These are phyloP conservation scores for Leptographium procerum DNA, from an alignment of 2,329 filamentous ascomycete genomes.

Conservation along the genomic window DNA sequence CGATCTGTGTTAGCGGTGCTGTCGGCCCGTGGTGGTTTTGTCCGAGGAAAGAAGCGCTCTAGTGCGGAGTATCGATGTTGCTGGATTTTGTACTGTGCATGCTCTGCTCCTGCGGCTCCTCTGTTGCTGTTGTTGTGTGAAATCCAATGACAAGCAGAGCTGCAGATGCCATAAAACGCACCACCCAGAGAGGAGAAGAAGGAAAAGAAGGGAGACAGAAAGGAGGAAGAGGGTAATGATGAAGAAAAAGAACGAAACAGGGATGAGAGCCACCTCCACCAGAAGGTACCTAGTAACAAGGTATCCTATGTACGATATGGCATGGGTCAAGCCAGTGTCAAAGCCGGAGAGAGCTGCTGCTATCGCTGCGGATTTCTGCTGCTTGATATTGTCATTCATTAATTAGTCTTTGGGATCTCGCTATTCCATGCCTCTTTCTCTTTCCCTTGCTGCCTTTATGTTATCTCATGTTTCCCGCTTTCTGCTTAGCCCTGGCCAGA, in stretches of 20 bases:
- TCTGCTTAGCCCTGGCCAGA: background rate
- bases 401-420: background rate
- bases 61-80: too few species aligned
- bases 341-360: background rate
- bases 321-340: background rate
- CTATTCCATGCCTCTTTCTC: background rate
- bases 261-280: background rate
- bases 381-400: background rate
- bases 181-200: background rate
- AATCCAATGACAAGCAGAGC: background rate
- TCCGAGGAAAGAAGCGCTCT: too few species aligned
- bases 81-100: too few species aligned
- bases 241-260: background rate
- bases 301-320: background rate
- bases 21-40: background rate
- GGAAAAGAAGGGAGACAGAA: background rate
- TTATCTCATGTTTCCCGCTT: background rate
- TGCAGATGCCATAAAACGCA: background rate
- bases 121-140: too few species aligned
- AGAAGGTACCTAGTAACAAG: background rate
- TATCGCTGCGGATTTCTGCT: background rate
- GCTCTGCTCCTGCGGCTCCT: too few species aligned
- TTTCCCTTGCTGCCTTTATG: background rate
- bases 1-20: background rate
- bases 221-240: background rate